Conservation (phyloP, 2,329 filamentous ascomycete species). For the Ophiosphaerella narmari region DNA sequence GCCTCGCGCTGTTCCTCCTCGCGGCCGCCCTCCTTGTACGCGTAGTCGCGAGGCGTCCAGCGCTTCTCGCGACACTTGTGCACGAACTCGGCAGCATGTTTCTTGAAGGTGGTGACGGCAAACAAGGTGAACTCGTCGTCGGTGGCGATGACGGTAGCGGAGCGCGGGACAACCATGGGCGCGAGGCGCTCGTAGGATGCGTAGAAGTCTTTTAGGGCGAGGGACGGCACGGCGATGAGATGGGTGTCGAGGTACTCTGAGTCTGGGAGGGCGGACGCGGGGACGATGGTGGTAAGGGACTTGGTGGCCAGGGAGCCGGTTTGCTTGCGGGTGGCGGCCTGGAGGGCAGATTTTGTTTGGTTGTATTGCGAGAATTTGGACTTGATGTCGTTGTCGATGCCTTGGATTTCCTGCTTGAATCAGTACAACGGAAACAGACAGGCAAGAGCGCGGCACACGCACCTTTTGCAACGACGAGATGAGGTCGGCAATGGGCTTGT, state of each 20-base stretch:
- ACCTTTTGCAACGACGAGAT: conserved; percentile 90
- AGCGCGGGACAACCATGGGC: conserved; percentile 92
- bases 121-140: conserved; percentile 91
- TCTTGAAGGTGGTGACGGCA: conserved; percentile 91
- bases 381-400: conserved; percentile 95
- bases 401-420: conserved; percentile 73
- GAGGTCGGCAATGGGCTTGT: conserved; percentile 85
- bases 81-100: conserved; percentile 82
- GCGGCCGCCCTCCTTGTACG: conserved; percentile 84
- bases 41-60: conserved; percentile 94
- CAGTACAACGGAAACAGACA: neutral
- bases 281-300: conserved; percentile 86
- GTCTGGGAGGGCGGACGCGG: conserved; percentile 73
- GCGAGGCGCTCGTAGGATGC: conserved; percentile 85
- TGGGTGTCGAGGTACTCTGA: conserved; percentile 98
- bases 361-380: conserved; percentile 95
- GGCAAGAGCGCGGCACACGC: neutral
- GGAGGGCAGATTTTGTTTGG: conserved; percentile 81
- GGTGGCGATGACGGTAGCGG: conserved; percentile 75
- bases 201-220: conserved; percentile 83
- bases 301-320: conserved; percentile 94
- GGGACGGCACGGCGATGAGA: conserved; percentile 83
- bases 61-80: conserved; percentile 91
- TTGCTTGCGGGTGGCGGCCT: conserved; percentile 81
- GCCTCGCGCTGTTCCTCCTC: conserved; percentile 90